These are phyloP conservation scores for Schizophyllum amplum DNA, from an alignment of 1,284 basidiomycete species.

Conservation along the genomic window DNA sequence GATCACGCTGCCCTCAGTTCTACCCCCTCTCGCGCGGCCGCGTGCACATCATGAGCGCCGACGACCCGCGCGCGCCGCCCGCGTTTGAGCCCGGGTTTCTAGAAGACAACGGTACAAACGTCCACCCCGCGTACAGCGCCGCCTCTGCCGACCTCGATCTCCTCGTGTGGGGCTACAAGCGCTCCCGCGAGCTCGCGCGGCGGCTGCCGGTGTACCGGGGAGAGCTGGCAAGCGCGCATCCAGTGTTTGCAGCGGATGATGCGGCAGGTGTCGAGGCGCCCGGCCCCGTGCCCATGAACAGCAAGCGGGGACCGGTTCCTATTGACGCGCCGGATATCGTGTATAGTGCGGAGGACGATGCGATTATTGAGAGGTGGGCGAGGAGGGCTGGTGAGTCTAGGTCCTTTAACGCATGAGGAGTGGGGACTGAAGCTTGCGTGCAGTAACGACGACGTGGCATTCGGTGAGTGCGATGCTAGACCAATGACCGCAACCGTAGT, in stretches of 20 bases:
- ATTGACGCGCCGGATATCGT: conserved; percentile 32
- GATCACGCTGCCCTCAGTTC: conserved; percentile 9
- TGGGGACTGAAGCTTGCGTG: not conserved
- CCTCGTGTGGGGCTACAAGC: conserved; percentile 51
- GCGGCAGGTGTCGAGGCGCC: conserved; percentile 24
- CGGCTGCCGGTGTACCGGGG: conserved; percentile 51
- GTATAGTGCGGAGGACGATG: conserved; percentile 51
- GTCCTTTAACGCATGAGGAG: not conserved
- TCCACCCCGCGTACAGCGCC: conserved; percentile 2
- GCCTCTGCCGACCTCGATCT: conserved; percentile 46
- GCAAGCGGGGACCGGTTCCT: conserved; percentile 5
- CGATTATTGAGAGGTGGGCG: conserved; percentile 39
- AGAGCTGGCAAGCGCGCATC: conserved; percentile 37
- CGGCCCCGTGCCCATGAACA: not conserved
- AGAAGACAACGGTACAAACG: conserved; percentile 12
- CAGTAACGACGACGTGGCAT: conserved; percentile 47
- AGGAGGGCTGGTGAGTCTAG: conserved; percentile 18
- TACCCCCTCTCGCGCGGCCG: conserved; percentile 21
- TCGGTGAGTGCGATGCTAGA: conserved; percentile 31
- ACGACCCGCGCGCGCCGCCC: conserved; percentile 16
- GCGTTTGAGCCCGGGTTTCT: conserved; percentile 25
- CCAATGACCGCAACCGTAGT: not conserved
- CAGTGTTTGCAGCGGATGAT: conserved; percentile 37
- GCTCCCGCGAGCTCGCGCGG: conserved; percentile 45
- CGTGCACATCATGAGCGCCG: conserved; percentile 17